Conservation (phyloP, 129 eudicot genomes). For the Deinandra increscens region DNA sequence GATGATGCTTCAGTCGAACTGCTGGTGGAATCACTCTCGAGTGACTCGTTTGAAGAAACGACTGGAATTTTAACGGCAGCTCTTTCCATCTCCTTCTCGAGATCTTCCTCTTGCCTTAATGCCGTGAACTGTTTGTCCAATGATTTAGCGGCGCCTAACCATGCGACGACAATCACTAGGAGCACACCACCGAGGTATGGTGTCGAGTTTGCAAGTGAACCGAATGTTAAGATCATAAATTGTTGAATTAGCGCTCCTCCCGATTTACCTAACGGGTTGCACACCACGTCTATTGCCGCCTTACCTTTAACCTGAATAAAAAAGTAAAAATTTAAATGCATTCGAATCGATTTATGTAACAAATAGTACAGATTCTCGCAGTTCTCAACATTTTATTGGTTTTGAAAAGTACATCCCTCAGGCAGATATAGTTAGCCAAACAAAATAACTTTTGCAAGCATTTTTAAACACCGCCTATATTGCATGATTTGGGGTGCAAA, state of each 20-base stretch:
- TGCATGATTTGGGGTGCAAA: too few relatives aligned
- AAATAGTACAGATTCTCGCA: too few relatives aligned
- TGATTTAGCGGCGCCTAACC: slow-evolving; percentile 91
- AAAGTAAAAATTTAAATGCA: too few relatives aligned
- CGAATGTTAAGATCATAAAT: slow-evolving; percentile 92
- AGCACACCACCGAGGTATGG: slow-evolving; percentile 94
- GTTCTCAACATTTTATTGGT: too few relatives aligned
- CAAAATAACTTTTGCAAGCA: too few relatives aligned
- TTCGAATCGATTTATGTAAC: too few relatives aligned
- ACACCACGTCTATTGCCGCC: slow-evolving; percentile 97
- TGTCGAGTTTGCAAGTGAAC: slow-evolving; percentile 96
- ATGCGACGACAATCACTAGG: slow-evolving; percentile 75
- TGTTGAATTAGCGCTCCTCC: slow-evolving; percentile 99
- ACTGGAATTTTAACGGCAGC: slow-evolving; percentile 82
- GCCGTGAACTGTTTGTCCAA: slow-evolving; percentile 83
- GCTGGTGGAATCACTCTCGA: slow-evolving; percentile 49
- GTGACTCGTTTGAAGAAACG: slow-evolving; percentile 52
- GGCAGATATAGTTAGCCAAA: too few relatives aligned
- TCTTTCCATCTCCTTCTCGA: slow-evolving; percentile 95
- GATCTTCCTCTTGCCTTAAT: slow-evolving; percentile 81
- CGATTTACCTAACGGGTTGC: slow-evolving; percentile 96
- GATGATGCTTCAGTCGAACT: slow-evolving; percentile 48
- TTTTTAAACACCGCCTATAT: neutral
- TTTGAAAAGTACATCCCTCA: too few relatives aligned
- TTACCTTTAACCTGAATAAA: slow-evolving; percentile 79